These are phyloP conservation scores for Yamadazyma philogaea DNA, from an alignment of 805 yeast genomes.

Conservation along the genomic window DNA sequence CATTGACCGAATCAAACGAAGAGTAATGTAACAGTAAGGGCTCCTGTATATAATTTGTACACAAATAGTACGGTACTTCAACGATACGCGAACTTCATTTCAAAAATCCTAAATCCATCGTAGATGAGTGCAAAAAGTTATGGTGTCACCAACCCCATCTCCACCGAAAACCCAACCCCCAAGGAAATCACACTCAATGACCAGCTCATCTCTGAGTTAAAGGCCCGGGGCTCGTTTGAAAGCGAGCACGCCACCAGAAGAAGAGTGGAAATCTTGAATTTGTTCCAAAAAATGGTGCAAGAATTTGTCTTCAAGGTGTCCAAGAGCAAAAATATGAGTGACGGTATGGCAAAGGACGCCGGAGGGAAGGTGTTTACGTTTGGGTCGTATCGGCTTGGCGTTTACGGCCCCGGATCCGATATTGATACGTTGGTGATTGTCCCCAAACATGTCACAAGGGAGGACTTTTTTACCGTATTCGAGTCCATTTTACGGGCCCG, in stretches of 20 bases:
- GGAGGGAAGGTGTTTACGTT: slow-evolving; percentile 97
- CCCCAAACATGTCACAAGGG: slow-evolving; percentile 90
- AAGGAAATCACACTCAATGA: slow-evolving; percentile 77
- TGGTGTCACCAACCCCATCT: slow-evolving; percentile 83
- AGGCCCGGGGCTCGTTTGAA: slow-evolving; percentile 85
- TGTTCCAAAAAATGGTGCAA: slow-evolving; percentile 68
- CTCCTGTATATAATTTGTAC: not conserved
- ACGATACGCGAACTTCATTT: not conserved
- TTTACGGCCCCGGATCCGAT: slow-evolving; percentile 97
- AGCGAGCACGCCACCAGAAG: slow-evolving; percentile 77
- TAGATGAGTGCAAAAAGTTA: slow-evolving; percentile 24
- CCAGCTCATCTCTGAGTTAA: slow-evolving; percentile 69
- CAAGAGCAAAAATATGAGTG: slow-evolving; percentile 83
- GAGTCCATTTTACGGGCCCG: slow-evolving; percentile 64
- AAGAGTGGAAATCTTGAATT: slow-evolving; percentile 69
- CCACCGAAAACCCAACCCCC: slow-evolving; percentile 79
- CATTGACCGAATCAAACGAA: slow-evolving; percentile 11
- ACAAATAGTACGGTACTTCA: not conserved
- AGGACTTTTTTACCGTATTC: slow-evolving; percentile 84
- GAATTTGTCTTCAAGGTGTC: slow-evolving; percentile 85
- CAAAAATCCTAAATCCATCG: not conserved
- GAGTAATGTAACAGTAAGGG: not conserved
- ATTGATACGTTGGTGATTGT: slow-evolving; percentile 95
- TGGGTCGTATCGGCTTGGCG: slow-evolving; percentile 94
- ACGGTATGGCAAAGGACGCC: slow-evolving; percentile 95